Conservation (phyloP, 768 basidiomycete genomes). For the Rhizopogon roseolus region DNA sequence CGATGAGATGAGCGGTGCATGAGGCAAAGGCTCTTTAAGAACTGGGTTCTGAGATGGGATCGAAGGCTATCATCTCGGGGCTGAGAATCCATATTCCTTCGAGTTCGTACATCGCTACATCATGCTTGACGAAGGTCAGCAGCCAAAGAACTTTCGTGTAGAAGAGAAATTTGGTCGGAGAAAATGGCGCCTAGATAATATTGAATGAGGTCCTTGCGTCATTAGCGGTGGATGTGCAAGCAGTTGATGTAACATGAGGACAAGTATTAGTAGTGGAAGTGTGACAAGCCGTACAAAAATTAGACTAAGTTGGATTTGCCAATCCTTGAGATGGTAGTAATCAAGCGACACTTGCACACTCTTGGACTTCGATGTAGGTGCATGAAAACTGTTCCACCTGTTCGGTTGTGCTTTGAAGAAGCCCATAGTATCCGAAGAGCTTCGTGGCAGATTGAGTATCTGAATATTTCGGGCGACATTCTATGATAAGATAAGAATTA, state of each 20-base stretch:
- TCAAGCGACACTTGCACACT: slow-evolving; percentile 56
- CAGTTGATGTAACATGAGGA: too few species aligned
- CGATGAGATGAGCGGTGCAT: slow-evolving; percentile 72
- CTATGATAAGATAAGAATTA: too few species aligned
- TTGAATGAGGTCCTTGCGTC: too few species aligned
- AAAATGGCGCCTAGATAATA: too few species aligned
- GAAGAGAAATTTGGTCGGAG: too few species aligned
- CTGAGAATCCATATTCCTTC: slow-evolving; percentile 32
- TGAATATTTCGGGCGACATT: too few species aligned
- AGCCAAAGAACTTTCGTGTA: slow-evolving; percentile 72
- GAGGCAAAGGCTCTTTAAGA: slow-evolving; percentile 88
- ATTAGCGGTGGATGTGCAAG: too few species aligned
- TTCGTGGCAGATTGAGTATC: slow-evolving; percentile 76
- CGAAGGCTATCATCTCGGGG: slow-evolving; percentile 35
- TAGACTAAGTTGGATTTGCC: slow-evolving; percentile 3
- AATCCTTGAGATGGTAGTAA: not conserved
- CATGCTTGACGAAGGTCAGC: slow-evolving; percentile 71
- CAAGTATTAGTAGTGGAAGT: too few species aligned
- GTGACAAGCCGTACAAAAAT: slow-evolving; percentile 52
- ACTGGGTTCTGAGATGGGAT: slow-evolving; percentile 35
- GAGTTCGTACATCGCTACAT: slow-evolving; percentile 54
- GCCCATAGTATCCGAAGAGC: slow-evolving; percentile 79
- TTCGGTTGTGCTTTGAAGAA: slow-evolving; percentile 52
- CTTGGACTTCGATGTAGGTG: slow-evolving; percentile 84
- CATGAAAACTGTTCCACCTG: slow-evolving; percentile 57